Evolutionary conservation across 352 stramenopile genomes (phyloP), one percentile per base, ranked within the genome.

Genomic region (Phytophthora fragariae): DNA sequence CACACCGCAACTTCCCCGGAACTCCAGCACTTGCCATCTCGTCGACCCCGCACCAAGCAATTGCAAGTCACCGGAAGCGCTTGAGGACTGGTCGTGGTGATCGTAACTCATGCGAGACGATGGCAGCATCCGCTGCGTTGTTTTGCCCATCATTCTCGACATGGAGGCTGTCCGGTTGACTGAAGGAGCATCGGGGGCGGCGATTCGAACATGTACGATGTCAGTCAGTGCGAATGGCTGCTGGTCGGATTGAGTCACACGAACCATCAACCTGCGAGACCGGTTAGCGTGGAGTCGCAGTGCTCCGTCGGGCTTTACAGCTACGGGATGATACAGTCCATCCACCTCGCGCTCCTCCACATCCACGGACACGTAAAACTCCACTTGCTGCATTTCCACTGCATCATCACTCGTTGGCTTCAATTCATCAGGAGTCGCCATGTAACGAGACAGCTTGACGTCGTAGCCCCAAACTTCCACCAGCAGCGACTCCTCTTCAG

Each of bases 351-450:
- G 80, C 55, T 96, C 87, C 61, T 93, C 86, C 8, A 94, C 74
- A 68, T 96, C 89, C 1, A 93, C 80, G 1, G 87, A 96, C 11
- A 91, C 77, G 57, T 92, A 96, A 19, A 94, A 80, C 9, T 80
- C 71, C n/a, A 82, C 65, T 21, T 77, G 62, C 24, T 73, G 76
- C 1, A 53, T 59, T 24, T 76, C 56, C 31, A 76, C 44, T 19
- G 44, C 33, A 31, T 52, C 37, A 6, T 35, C 14, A 27, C 15
- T 65, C 15, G 44, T 14, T 33, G 57, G 24, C 17, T 60, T 27
- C 19, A 58, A 29, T 14, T 64, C 50, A 21, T 65, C 41, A 11
- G 8, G 17, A 8, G 27, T 19, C 37, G 53, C 17, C 21, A 66
- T 24, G 17, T 57, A 62, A 41, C 35, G 49, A 10, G 39, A 29